Conservation (phyloP, 257 asterid species). For the Perilla frutescens region DNA sequence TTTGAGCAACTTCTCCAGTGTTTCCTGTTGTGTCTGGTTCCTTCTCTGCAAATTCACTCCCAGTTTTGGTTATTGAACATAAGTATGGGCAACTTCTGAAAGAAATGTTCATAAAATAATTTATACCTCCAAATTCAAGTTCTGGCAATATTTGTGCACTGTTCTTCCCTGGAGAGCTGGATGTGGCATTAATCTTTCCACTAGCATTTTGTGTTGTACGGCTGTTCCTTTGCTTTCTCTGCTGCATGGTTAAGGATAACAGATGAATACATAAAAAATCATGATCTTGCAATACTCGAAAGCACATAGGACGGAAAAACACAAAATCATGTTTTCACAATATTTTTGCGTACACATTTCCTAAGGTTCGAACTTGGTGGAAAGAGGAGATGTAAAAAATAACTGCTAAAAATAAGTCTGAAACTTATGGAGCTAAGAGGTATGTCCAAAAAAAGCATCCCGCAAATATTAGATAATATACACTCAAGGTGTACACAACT, state of each 20-base stretch:
- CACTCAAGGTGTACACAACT: background rate
- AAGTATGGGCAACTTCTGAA: background rate
- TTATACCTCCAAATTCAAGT: conserved; percentile 42
- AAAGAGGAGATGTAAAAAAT: background rate
- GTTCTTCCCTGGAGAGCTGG: conserved; percentile 39
- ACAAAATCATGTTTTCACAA: background rate
- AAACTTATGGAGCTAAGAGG: too few species aligned
- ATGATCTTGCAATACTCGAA: conserved; percentile 14
- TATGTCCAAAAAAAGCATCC: too few species aligned
- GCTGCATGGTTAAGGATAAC: conserved; percentile 46
- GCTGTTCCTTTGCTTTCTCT: conserved; percentile 48
- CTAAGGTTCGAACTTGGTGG: background rate
- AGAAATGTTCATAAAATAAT: background rate
- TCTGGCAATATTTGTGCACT: conserved; percentile 34
- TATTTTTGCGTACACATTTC: background rate
- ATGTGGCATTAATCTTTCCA: conserved; percentile 28
- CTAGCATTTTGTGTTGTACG: conserved; percentile 18
- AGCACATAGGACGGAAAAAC: background rate
- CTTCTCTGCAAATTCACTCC: conserved; percentile 48
- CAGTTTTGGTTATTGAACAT: conserved; percentile 30
- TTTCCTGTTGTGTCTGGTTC: conserved; percentile 43
- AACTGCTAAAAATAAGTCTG: background rate
- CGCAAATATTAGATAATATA: too few species aligned
- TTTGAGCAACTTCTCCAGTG: conserved; percentile 47
- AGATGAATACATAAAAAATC: conserved; percentile 22